Evolutionary conservation across 148 eudicot genomes (phyloP).

Genomic region (Camellia sinensis): DNA sequence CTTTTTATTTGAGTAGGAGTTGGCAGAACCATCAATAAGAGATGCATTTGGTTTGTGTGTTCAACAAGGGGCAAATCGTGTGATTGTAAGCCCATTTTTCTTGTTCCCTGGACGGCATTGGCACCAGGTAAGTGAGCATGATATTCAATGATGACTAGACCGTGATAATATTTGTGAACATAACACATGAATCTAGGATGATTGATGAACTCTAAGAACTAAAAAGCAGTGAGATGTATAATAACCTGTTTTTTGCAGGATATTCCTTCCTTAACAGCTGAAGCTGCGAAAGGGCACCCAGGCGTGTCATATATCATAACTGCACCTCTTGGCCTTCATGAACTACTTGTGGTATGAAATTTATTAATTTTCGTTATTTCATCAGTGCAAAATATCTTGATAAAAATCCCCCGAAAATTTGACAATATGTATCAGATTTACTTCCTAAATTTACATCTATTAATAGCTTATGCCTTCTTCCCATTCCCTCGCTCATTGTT

Average conservation of each 20-base stretch:
- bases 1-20: constrained; percentile 47
- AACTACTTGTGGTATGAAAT: constrained; percentile 68
- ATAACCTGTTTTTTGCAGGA: constrained; percentile 44
- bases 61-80: constrained; percentile 74
- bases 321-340: constrained; percentile 94
- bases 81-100: constrained; percentile 93
- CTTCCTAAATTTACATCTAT: background rate
- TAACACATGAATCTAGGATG: background rate
- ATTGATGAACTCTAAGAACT: background rate
- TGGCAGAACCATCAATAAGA: constrained; percentile 89
- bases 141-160: background rate
- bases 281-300: constrained; percentile 83
- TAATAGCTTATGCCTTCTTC: background rate
- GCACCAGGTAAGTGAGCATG: constrained; percentile 55
- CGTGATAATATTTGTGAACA: background rate
- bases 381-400: background rate
- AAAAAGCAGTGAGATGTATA: background rate
- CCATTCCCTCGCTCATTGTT: background rate
- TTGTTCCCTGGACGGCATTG: constrained; percentile 92
- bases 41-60: constrained; percentile 82
- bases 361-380: background rate
- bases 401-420: background rate
- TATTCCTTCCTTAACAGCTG: constrained; percentile 87
- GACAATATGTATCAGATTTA: no score
- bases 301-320: constrained; percentile 77